Conservation (phyloP, 352 stramenopile species). For the Phytopythium cucurbitacearum region DNA sequence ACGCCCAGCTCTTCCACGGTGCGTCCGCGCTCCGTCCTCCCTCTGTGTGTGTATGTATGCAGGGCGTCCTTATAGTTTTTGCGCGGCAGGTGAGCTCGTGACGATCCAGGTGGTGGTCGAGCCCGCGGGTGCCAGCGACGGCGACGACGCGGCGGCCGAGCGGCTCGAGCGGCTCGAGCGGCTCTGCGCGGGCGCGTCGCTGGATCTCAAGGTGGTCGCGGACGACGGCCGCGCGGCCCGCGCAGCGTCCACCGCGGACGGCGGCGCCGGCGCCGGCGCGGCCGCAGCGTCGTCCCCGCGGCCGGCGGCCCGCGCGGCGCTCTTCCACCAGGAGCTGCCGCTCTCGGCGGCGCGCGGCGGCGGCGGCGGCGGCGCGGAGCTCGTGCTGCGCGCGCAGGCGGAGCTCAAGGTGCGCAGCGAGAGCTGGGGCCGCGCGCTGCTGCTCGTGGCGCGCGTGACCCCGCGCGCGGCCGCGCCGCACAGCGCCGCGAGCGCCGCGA, state of each 20-base stretch:
- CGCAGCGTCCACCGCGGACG: conserved; percentile 7
- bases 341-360: conserved; percentile 27
- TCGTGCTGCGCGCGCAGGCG: conserved; percentile 39
- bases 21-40: neutral
- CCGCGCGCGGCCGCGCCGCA: conserved; percentile 13
- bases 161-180: conserved; percentile 29
- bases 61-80: no score
- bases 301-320: conserved; percentile 14
- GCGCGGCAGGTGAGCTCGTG: conserved; percentile 33
- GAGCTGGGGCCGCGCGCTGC: conserved; percentile 51
- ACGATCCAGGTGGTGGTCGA: conserved; percentile 33
- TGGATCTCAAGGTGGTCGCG: conserved; percentile 48
- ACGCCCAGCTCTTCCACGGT: conserved; percentile 65
- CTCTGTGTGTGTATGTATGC: neutral
- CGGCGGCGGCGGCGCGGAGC: conserved; percentile 1
- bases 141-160: neutral
- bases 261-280: no score
- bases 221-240: neutral
- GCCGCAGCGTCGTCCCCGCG: neutral
- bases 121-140: neutral
- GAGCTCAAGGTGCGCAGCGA: conserved; percentile 58
- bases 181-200: conserved; percentile 40
- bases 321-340: conserved; percentile 63
- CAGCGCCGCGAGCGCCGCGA: neutral
- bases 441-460: conserved; percentile 46